These are phyloP conservation scores for Plantago ovata DNA, from an alignment of 257 asterid species.

Conservation along the genomic window DNA sequence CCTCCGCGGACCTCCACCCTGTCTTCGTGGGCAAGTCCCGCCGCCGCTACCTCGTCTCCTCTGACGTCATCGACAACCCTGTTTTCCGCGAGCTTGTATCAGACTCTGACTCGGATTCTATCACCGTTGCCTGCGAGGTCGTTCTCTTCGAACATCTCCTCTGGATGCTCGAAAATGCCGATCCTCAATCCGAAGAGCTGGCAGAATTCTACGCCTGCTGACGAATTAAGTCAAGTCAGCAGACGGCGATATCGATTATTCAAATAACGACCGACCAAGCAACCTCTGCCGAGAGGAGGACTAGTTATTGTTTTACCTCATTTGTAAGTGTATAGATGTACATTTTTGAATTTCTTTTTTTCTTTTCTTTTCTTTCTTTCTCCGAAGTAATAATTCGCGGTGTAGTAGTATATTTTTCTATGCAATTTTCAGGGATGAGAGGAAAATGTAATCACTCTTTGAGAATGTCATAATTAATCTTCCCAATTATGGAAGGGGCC, in stretches of 20 bases:
- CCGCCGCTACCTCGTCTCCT: slow-evolving; percentile 67
- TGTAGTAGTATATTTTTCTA: too few species aligned
- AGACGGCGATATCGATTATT: too few species aligned
- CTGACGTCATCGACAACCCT: slow-evolving; percentile 78
- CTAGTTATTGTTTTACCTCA: too few species aligned
- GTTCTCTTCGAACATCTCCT: slow-evolving; percentile 88
- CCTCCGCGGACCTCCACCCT: slow-evolving; percentile 44
- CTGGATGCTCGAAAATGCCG: slow-evolving; percentile 81
- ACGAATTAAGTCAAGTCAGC: slow-evolving; percentile 6
- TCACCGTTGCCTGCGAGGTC: slow-evolving; percentile 76
- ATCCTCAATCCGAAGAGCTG: slow-evolving; percentile 89
- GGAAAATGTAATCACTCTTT: too few species aligned
- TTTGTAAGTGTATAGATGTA: too few species aligned
- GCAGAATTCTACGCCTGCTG: slow-evolving; percentile 70
- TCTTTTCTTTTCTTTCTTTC: too few species aligned
- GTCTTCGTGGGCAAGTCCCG: slow-evolving; percentile 93
- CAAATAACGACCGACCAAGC: too few species aligned
- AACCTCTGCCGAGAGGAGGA: too few species aligned
- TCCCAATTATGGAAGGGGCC: not conserved
- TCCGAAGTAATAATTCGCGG: too few species aligned
- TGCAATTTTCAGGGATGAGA: too few species aligned
- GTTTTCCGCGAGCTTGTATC: slow-evolving; percentile 77
- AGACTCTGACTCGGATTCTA: slow-evolving; percentile 26
- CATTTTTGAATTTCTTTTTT: too few species aligned
- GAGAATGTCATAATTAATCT: not conserved